Conservation (phyloP, 1,284 basidiomycete genomes). For the Sanghuangporus sanghuang region DNA sequence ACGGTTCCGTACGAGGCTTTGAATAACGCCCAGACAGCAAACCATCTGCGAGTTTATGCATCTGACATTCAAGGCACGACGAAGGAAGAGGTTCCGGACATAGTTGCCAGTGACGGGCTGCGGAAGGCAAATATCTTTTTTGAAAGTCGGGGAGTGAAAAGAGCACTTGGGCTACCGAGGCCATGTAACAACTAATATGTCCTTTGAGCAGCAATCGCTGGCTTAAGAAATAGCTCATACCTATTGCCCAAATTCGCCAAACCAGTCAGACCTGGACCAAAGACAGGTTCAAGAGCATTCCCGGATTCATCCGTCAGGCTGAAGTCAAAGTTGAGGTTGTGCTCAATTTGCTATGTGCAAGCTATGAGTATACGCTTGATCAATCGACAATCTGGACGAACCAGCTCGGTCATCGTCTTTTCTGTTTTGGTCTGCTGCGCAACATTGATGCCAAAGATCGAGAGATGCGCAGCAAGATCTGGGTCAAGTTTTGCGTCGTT, state of each 20-base stretch:
- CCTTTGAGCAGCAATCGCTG: neutral
- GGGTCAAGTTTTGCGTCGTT: conserved; percentile 86
- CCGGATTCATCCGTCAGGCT: conserved; percentile 90
- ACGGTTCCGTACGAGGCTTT: conserved; percentile 40
- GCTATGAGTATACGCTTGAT: neutral
- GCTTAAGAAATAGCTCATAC: conserved; percentile 31
- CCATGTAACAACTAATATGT: conserved; percentile 85
- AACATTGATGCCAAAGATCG: conserved; percentile 86
- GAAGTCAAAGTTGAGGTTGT: conserved; percentile 95
- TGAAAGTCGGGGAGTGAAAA: conserved; percentile 83
- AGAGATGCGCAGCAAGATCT: conserved; percentile 70
- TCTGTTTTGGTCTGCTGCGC: conserved; percentile 86
- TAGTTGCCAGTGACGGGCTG: conserved; percentile 52
- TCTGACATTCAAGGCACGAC: conserved; percentile 90
- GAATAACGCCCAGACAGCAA: conserved; percentile 92
- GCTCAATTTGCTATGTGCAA: conserved; percentile 80
- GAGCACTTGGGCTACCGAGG: conserved; percentile 85
- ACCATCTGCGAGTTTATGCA: conserved; percentile 90
- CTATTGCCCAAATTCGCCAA: conserved; percentile 93
- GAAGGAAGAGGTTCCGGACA: conserved; percentile 75
- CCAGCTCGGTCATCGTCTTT: conserved; percentile 95
- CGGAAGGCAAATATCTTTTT: conserved; percentile 59
- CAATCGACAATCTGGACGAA: conserved; percentile 30
- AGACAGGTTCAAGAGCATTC: conserved; percentile 82
- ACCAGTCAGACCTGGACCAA: conserved; percentile 87